Percentiles rank a stretch among this genome's conserved stretches.
phyloP scores from a whole-genome alignment of 2,329 filamentous ascomycete species.

The Aspergillus hortae region DNA sequence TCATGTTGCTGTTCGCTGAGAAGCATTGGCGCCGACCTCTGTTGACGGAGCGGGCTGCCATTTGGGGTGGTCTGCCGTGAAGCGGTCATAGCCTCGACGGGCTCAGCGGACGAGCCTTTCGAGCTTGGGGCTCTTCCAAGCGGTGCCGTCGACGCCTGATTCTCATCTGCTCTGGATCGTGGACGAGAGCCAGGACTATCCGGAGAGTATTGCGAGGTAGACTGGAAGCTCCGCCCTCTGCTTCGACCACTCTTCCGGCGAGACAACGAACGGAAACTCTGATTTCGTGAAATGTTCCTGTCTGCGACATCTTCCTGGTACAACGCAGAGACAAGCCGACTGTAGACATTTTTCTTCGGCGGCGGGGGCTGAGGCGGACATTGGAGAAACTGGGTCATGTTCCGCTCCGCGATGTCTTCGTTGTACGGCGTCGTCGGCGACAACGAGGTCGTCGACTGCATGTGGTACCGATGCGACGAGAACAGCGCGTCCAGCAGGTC shows the following conservation, averaged over 20 bases:
- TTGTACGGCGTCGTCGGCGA: conserved; percentile 38
- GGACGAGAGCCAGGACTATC: not conserved
- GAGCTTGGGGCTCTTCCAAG: not conserved
- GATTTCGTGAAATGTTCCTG: conserved; percentile 31
- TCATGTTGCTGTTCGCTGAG: conserved; percentile 11
- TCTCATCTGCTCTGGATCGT: not conserved
- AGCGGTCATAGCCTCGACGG: conserved; percentile 1
- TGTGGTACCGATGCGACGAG: conserved; percentile 29
- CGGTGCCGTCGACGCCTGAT: not conserved
- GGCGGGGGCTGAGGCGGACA: conserved; percentile 12
- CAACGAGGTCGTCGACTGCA: conserved; percentile 17
- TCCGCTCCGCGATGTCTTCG: conserved; percentile 43
- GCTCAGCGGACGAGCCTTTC: not conserved
- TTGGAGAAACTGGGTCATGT: conserved; percentile 34
- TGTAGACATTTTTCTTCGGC: conserved; percentile 24
- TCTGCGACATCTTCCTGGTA: conserved; percentile 43
- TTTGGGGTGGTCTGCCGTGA: not conserved
- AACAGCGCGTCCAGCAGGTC: conserved; percentile 40
- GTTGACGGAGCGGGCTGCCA: conserved; percentile 19
- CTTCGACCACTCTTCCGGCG: too few species aligned
- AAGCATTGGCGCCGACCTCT: conserved; percentile 32
- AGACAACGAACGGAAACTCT: not conserved
- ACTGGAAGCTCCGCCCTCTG: too few species aligned
- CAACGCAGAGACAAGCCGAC: conserved; percentile 31
- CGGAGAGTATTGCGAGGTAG: too few species aligned